These are phyloP conservation scores for Zymoseptoria ardabiliae DNA, from an alignment of 2,329 filamentous ascomycete species.

Conservation along the genomic window DNA sequence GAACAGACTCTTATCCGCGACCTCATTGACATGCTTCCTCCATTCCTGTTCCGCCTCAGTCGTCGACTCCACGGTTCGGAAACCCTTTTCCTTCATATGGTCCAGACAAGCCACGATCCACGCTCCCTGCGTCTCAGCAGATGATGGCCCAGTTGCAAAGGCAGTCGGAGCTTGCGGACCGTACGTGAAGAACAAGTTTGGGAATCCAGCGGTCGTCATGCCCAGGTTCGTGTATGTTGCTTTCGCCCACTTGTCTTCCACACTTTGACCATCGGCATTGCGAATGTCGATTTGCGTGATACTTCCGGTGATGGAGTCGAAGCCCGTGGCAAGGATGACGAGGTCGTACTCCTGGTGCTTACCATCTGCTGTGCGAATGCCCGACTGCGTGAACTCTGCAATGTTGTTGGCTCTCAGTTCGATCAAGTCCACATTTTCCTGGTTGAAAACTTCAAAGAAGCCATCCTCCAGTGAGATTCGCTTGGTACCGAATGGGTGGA, in stretches of 20 bases:
- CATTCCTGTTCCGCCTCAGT: slow-evolving; percentile 24
- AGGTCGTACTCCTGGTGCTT: slow-evolving; percentile 34
- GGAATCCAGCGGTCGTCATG: slow-evolving; percentile 18
- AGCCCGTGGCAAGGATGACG: slow-evolving; percentile 37
- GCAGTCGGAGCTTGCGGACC: slow-evolving; percentile 38
- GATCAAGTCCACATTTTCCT: slow-evolving; percentile 35
- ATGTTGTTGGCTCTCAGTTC: slow-evolving; percentile 36
- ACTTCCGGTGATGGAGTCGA: slow-evolving; percentile 30
- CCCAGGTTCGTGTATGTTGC: slow-evolving; percentile 35
- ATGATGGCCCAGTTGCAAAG: slow-evolving; percentile 34
- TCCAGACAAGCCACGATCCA: slow-evolving; percentile 22
- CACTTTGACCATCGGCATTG: slow-evolving; percentile 27
- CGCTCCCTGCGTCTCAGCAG: slow-evolving; percentile 32
- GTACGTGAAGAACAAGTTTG: slow-evolving; percentile 31
- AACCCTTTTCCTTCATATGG: slow-evolving; percentile 8
- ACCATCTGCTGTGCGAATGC: slow-evolving; percentile 34
- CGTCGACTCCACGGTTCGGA: slow-evolving; percentile 20
- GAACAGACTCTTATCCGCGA: slow-evolving; percentile 34
- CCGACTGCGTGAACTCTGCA: slow-evolving; percentile 28
- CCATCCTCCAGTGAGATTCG: slow-evolving; percentile 44
- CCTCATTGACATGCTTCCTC: slow-evolving; percentile 28
- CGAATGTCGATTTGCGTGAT: slow-evolving; percentile 30
- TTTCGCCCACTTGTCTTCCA: slow-evolving; percentile 9
- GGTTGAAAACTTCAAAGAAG: slow-evolving; percentile 40
- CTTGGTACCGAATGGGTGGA: slow-evolving; percentile 9